Evolutionary conservation across 2,329 filamentous ascomycete genomes (phyloP).

Genomic region (Lachnellula suecica): DNA sequence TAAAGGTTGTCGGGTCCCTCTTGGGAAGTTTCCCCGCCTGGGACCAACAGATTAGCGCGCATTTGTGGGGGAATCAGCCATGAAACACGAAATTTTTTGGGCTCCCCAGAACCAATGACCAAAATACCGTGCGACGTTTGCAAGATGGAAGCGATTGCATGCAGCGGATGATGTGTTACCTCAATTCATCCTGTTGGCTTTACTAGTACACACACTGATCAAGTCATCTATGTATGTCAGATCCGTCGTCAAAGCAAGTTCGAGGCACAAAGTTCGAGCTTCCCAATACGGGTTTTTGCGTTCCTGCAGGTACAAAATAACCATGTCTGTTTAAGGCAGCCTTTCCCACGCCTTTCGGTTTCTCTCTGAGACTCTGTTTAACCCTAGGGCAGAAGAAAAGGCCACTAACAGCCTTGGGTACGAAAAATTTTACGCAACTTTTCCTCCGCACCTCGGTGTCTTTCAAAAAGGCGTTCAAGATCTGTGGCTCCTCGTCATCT

Average conservation of each 20-base stretch:
- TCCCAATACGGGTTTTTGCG: slow-evolving; percentile 5
- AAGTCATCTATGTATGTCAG: slow-evolving; percentile 9
- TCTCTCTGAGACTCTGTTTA: neutral
- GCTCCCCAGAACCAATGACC: slow-evolving; percentile 9
- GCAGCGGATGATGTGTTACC: slow-evolving; percentile 13
- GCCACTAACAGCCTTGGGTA: neutral
- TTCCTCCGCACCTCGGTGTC: too few species aligned
- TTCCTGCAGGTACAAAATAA: slow-evolving; percentile 23
- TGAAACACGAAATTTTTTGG: slow-evolving; percentile 23
- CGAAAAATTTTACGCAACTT: too few species aligned
- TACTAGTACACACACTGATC: neutral
- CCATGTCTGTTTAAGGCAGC: neutral
- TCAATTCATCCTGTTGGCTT: slow-evolving; percentile 4
- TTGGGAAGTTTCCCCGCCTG: slow-evolving; percentile 13
- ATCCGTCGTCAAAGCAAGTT: neutral
- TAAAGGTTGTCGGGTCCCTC: slow-evolving; percentile 11
- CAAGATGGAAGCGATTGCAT: slow-evolving; percentile 6
- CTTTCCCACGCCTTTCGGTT: neutral
- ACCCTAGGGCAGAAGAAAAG: neutral
- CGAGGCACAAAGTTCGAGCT: slow-evolving; percentile 3
- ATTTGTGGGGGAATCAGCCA: slow-evolving; percentile 11
- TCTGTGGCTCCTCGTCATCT: too few species aligned
- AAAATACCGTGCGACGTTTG: slow-evolving; percentile 5
- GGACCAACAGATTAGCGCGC: slow-evolving; percentile 6
- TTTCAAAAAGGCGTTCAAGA: too few species aligned